A percentile compares a stretch with the other conserved stretches of the same genome.
Evolutionary conservation across 345 rosid genomes (phyloP).

Genomic region (Sisymbrium altissimum): DNA sequence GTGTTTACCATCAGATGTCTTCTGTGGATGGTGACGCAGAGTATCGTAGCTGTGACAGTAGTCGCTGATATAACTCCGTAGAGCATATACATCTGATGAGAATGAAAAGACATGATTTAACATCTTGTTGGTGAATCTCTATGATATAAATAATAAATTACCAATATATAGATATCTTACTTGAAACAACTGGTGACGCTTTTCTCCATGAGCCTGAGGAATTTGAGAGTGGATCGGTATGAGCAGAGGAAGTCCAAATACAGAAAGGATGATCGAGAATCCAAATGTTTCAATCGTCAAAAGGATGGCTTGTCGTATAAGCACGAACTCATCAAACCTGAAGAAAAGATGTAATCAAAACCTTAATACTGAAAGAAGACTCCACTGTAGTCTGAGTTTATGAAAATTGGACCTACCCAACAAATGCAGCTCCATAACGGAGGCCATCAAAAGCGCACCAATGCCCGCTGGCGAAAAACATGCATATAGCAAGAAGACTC

Average conservation of each 20-base stretch:
- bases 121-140: background rate
- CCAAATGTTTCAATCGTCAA: constrained; percentile 87
- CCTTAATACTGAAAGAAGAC: background rate
- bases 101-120: constrained; percentile 1
- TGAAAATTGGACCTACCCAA: constrained; percentile 58
- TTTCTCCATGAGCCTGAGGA: constrained; percentile 28
- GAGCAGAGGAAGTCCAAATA: constrained; percentile 78
- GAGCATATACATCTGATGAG: constrained; percentile 64
- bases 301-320: constrained; percentile 85
- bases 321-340: constrained; percentile 93
- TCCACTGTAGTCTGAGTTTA: background rate
- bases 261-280: constrained; percentile 72
- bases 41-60: constrained; percentile 55
- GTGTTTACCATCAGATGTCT: constrained; percentile 81
- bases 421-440: constrained; percentile 90
- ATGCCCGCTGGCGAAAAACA: constrained; percentile 91
- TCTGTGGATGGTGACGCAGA: constrained; percentile 81
- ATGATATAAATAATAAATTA: too few species aligned
- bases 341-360: constrained; percentile 27
- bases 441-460: constrained; percentile 99
- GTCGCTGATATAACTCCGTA: constrained; percentile 58
- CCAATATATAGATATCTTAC: constrained; percentile 36
- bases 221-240: constrained; percentile 23
- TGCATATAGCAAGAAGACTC: constrained; percentile 73
- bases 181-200: constrained; percentile 42